Conservation (phyloP, 805 yeast genomes). For the Cephaloascus fragrans region DNA sequence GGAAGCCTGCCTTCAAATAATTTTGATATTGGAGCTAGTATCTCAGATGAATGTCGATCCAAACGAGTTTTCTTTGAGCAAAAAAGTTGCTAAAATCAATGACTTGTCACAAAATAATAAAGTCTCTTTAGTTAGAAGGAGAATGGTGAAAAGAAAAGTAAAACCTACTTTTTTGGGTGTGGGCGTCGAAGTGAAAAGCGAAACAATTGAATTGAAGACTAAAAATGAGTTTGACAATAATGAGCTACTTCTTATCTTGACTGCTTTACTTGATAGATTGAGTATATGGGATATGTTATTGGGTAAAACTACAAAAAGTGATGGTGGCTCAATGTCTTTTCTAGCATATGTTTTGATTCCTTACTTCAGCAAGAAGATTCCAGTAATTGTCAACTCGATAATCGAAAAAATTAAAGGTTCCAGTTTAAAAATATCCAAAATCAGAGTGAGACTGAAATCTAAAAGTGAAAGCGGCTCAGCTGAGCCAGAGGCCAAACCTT, state of each 20-base stretch:
- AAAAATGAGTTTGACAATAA: constrained; percentile 8
- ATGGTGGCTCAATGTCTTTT: constrained; percentile 34
- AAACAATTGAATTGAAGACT: constrained; percentile 12
- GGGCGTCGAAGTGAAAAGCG: constrained; percentile 13
- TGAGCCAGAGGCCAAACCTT: not conserved
- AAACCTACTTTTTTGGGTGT: constrained; percentile 33
- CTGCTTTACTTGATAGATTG: constrained; percentile 40
- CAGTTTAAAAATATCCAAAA: constrained; percentile 16
- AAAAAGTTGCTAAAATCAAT: constrained; percentile 17
- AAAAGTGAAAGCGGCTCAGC: not conserved
- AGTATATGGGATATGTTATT: constrained; percentile 43
- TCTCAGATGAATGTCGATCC: constrained; percentile 22
- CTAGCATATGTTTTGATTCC: constrained; percentile 44
- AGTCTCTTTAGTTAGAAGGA: constrained; percentile 12
- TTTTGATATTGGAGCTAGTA: constrained; percentile 37
- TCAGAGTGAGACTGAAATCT: constrained; percentile 3
- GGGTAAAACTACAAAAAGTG: constrained; percentile 21
- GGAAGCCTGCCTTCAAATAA: constrained; percentile 47
- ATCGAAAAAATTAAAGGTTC: constrained; percentile 40
- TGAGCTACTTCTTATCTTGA: constrained; percentile 18
- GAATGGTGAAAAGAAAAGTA: constrained; percentile 14
- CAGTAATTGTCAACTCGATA: constrained; percentile 33
- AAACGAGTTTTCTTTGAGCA: constrained; percentile 15
- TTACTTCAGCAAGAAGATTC: constrained; percentile 38
- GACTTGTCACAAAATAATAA: constrained; percentile 10